Evolutionary conservation across 2,329 filamentous ascomycete species (phyloP), one percentile per base, ranked within the genome.

Genomic region (Penicillium digitatum): DNA sequence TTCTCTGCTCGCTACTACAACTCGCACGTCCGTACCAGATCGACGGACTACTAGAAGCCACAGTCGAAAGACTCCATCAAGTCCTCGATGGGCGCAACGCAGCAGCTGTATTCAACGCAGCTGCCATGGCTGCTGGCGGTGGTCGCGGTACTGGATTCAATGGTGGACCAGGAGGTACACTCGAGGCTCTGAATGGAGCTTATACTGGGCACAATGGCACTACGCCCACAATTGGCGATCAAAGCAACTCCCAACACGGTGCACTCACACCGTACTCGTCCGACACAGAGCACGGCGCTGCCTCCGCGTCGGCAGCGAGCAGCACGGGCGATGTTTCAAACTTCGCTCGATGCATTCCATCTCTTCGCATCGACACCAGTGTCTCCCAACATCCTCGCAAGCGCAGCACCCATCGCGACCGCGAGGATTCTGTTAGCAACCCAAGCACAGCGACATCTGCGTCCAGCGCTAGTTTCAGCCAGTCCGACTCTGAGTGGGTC

Each of bases 81-180:
- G 83, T 95, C 0, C 83, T 99, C 4, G 94, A 99, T 71, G 94
- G 90, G 45, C 84, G 93, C 44, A 99, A 97, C 63, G 93, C 94
- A 0, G 94, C 94, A 0, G 94, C 94, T 6, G 92, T 99, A 0
- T 99, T 99, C 79, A 99, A 99, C 62, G 94, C 94, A 0, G 94
- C 93, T 0, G 94, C 94, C 50, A 97, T 97, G 94, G 94, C 92
- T 0, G 94, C 94, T 1, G 94, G 94, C 11, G 92, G 94, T 26
- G 94, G 94, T 0, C 85, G 91, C 45, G 89, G 89, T 45, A 89
- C 93, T 27, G 86, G 88, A 50, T 89, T 84, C 66, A 76, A 81
- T 35, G 85, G 82, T 64, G 79, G 83, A 6, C 74, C 79, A 7
- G 76, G 74, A 44, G 74, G 74, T 24, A 77, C 67, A 4, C 68